Base-by-base conservation (phyloP, 768 basidiomycete species). In the Mycena alexandri region DNA sequence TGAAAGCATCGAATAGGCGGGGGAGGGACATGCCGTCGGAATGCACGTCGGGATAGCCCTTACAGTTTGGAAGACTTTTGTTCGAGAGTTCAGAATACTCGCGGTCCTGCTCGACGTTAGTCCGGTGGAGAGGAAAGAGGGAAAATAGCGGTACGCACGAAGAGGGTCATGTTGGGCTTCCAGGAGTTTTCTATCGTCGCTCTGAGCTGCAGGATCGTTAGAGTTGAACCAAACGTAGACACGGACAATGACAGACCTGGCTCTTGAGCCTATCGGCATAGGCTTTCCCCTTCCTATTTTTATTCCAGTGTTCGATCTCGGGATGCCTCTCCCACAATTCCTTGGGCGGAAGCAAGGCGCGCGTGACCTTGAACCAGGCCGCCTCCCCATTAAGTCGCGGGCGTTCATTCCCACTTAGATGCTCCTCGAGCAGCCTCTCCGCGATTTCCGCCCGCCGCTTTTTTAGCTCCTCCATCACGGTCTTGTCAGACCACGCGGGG, bases 141-240 rank as follows among this genome's bases (percentile, higher is more conserved):
- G 43, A 43, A 17, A 41, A 55, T 21, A 9, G 66, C 3, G 9
- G 33, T 33, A 62, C 61, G 51, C 14, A 73, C 75, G 33, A 74
- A 65, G 10, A 74, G 56, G 2, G 74, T 75, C 54, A 71, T 71
- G 55, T 76, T 77, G 29, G 75, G 71, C 53, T 73, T 76, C 75
- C 75, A 76, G 9, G 72, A 52, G 25, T 69, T 64, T 46, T 62
- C 50, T 5, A 75, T 67, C 2, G 57, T 43, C 24, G 67, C 69
- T 19, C 58, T 65, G 9, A 71, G 14, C 68, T 73, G 61, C 25
- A 51, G 14, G 33, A 13, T 11, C 13, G 34, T 53, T 2, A 46
- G 17, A 22, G 29, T 11, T 8, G 16, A 4, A 5, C 2, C 46
- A 21, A 38, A 51, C 17, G 12, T 5, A 29, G 47, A 21, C 22